Conservation (phyloP, 371 early-diverging fungal species). For the Syncephalastrum contaminatum region DNA sequence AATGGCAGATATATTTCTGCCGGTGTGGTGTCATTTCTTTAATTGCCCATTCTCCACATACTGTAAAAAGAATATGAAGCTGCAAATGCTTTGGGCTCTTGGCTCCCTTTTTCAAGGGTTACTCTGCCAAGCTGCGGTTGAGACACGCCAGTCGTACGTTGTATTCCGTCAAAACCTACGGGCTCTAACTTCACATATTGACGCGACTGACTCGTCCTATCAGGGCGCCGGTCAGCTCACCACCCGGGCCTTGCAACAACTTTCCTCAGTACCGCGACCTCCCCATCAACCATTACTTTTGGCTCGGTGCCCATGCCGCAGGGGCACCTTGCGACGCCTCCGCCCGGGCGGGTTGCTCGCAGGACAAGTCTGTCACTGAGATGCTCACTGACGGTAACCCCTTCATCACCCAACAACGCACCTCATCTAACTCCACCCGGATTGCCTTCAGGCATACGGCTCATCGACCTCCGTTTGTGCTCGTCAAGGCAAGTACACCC, state of each 20-base stretch:
- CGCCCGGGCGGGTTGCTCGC: conserved; percentile 7
- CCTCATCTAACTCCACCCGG: not conserved
- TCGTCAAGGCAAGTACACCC: conserved; percentile 2
- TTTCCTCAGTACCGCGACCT: conserved; percentile 30
- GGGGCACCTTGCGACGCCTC: conserved; percentile 6
- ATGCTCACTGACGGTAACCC: conserved; percentile 28
- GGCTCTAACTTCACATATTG: too few species aligned
- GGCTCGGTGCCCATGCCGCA: conserved; percentile 29
- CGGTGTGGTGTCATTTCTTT: too few species aligned
- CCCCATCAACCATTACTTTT: conserved; percentile 36
- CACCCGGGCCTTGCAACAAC: conserved; percentile 33
- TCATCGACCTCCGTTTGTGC: conserved; percentile 17
- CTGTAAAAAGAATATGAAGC: too few species aligned
- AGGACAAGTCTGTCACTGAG: conserved; percentile 16
- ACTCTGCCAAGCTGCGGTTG: too few species aligned
- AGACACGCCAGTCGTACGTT: too few species aligned
- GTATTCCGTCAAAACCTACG: too few species aligned
- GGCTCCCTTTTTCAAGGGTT: too few species aligned
- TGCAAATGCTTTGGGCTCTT: too few species aligned
- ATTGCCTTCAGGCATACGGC: conserved; percentile 15
- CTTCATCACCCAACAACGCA: not conserved
- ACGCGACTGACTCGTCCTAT: too few species aligned
- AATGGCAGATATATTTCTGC: too few species aligned
- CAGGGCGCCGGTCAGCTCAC: conserved; percentile 10
- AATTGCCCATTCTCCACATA: too few species aligned